A percentile compares a stretch with the other conserved stretches of the same genome.
Evolutionary conservation across 2,329 filamentous ascomycete genomes (phyloP).

Genomic region (Didymellaceae sp.): DNA sequence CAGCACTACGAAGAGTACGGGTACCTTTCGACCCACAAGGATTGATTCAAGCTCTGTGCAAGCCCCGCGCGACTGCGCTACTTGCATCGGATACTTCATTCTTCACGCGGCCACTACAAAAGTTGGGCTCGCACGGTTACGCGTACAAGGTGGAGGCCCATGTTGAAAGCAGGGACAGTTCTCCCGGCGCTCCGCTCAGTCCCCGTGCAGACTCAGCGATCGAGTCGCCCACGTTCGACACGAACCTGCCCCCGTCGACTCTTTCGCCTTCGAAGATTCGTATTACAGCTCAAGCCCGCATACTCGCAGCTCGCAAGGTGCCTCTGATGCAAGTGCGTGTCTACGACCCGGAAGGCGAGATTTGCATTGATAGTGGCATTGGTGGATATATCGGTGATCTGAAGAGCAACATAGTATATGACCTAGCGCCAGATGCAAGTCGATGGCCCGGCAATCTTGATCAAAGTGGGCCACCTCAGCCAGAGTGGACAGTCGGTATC

Average conservation of each 20-base stretch:
- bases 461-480: conserved; percentile 16
- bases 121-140: neutral
- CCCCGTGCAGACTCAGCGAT: conserved; percentile 32
- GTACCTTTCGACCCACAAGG: conserved; percentile 74
- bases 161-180: neutral
- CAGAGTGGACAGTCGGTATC: conserved; percentile 36
- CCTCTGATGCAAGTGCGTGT: conserved; percentile 68
- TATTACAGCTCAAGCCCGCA: conserved; percentile 68
- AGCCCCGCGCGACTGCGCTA: conserved; percentile 63
- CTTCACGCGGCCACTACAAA: conserved; percentile 17
- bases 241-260: conserved; percentile 13
- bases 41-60: conserved; percentile 71
- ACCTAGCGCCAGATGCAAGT: conserved; percentile 60
- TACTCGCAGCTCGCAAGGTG: conserved; percentile 63
- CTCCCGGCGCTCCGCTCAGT: conserved; percentile 3
- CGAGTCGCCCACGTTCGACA: conserved; percentile 16
- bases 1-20: conserved; percentile 64
- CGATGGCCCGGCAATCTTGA: conserved; percentile 15
- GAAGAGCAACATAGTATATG: conserved; percentile 66
- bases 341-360: conserved; percentile 53
- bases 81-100: conserved; percentile 48
- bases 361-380: conserved; percentile 62
- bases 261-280: conserved; percentile 62
- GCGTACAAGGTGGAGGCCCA: conserved; percentile 2
- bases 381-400: conserved; percentile 68